These are phyloP conservation scores for Lactarius vividus DNA, from an alignment of 768 basidiomycete genomes.

Conservation along the genomic window DNA sequence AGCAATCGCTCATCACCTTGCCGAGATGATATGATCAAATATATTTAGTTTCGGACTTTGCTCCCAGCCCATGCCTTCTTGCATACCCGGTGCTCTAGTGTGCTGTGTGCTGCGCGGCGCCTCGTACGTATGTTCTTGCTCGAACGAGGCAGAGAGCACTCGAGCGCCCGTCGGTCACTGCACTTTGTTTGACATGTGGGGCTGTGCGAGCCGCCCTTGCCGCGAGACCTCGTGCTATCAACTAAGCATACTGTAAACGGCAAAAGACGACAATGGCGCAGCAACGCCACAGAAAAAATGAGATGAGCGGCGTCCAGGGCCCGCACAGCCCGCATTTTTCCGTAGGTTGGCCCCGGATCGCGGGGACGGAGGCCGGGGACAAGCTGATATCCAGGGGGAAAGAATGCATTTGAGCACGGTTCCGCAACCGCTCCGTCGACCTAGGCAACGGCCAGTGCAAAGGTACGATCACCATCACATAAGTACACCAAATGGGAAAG, in stretches of 20 bases:
- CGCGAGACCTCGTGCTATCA: not conserved
- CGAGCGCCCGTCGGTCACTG: not conserved
- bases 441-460: not conserved
- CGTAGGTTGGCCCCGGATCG: not conserved
- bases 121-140: not conserved
- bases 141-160: not conserved
- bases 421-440: not conserved
- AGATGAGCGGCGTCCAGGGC: not conserved
- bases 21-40: constrained; percentile 1
- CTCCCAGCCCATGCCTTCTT: not conserved
- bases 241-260: not conserved
- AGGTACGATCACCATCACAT: not conserved
- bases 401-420: not conserved
- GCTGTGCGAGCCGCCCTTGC: not conserved
- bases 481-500: not conserved
- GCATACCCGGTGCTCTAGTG: not conserved
- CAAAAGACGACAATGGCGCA: not conserved
- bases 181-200: not conserved
- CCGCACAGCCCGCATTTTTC: not conserved
- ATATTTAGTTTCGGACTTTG: not conserved
- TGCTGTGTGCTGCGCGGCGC: not conserved
- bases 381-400: no score
- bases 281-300: not conserved
- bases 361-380: not conserved
- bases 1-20: not conserved